Conservation (phyloP, 768 basidiomycete species). For the Suillus ampliporus region DNA sequence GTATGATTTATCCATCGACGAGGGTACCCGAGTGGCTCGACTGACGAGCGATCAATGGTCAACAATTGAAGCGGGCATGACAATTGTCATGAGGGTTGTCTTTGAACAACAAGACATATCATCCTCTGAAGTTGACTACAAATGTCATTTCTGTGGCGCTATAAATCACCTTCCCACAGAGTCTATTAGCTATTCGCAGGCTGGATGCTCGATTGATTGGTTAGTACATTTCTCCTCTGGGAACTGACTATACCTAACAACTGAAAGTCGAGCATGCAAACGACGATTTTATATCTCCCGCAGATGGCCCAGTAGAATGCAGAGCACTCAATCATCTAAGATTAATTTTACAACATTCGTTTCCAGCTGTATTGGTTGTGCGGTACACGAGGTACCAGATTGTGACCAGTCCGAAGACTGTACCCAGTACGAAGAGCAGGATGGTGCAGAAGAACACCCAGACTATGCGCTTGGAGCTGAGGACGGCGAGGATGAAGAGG, state of each 20-base stretch:
- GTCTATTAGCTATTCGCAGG: conserved; percentile 12
- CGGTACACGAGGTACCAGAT: too few species aligned
- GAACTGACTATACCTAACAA: conserved; percentile 12
- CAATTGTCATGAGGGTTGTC: conserved; percentile 30
- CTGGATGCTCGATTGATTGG: conserved; percentile 32
- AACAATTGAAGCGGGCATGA: conserved; percentile 29
- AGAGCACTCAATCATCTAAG: too few species aligned
- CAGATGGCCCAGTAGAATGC: neutral
- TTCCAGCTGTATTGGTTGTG: too few species aligned
- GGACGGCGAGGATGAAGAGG: too few species aligned
- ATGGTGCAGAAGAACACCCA: too few species aligned
- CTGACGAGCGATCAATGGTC: conserved; percentile 32
- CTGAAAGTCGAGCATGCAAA: conserved; percentile 27
- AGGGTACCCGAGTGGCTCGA: conserved; percentile 26
- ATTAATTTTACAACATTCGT: too few species aligned
- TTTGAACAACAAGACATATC: conserved; percentile 21
- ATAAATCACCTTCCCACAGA: neutral
- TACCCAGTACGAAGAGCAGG: too few species aligned
- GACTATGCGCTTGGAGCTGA: too few species aligned
- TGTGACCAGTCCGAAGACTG: too few species aligned
- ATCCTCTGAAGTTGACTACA: conserved; percentile 13
- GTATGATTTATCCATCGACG: conserved; percentile 32
- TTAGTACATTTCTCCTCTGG: conserved; percentile 11
- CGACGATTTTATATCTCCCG: conserved; percentile 30
- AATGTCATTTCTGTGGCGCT: conserved; percentile 24